Evolutionary conservation across 78 protist genomes (phyloP).

Genomic region (Monocercomonoides exilis): DNA sequence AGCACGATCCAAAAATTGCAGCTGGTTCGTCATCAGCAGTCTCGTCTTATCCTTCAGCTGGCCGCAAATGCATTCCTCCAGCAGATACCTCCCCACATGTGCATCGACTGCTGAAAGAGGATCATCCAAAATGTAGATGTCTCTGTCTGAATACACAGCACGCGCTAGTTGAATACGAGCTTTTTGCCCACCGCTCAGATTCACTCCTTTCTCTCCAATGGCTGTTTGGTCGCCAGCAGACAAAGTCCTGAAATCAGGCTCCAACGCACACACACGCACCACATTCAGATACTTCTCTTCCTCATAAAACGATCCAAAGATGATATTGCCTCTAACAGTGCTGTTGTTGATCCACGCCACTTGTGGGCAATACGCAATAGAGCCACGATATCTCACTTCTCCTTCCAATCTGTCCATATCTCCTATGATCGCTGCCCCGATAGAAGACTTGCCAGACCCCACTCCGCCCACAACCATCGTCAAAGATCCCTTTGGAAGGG

Average conservation of each 20-base stretch:
- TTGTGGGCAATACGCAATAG: conserved; percentile 71
- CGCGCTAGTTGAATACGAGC: conserved; percentile 85
- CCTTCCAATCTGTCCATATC: conserved; percentile 48
- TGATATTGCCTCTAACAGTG: conserved; percentile 79
- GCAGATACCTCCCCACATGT: conserved; percentile 52
- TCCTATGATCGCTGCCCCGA: conserved; percentile 56
- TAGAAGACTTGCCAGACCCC: conserved; percentile 75
- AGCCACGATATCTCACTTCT: conserved; percentile 36
- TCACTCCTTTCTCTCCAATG: conserved; percentile 93
- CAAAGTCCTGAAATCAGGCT: conserved; percentile 50
- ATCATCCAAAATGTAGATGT: conserved; percentile 69
- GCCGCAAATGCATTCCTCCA: conserved; percentile 35
- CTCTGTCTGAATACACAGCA: conserved; percentile 52
- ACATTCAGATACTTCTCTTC: conserved; percentile 3
- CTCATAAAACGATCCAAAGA: conserved; percentile 67
- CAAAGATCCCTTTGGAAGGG: conserved; percentile 13
- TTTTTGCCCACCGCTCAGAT: conserved; percentile 92
- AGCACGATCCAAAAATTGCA: conserved; percentile 23
- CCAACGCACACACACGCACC: conserved; percentile 46
- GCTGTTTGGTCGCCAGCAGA: conserved; percentile 55
- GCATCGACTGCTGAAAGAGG: conserved; percentile 79
- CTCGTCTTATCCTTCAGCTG: conserved; percentile 43
- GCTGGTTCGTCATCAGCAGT: conserved; percentile 73
- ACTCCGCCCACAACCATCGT: conserved; percentile 62
- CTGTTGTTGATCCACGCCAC: conserved; percentile 82